Evolutionary conservation across 1,284 basidiomycete species (phyloP), one percentile per base, ranked within the genome.

Genomic region (Paramarasmius palmivorus): DNA sequence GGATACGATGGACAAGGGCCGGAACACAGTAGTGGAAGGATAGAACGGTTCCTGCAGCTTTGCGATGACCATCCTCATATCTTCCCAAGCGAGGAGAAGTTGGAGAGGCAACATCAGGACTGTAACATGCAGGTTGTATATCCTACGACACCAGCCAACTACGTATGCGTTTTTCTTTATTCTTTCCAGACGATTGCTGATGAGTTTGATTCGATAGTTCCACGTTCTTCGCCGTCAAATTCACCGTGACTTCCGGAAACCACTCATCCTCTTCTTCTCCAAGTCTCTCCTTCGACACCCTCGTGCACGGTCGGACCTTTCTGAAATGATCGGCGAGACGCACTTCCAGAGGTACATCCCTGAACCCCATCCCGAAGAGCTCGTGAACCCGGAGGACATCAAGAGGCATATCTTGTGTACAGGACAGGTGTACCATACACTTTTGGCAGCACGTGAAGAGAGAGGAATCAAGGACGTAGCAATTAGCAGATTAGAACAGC

Each of bases 81-180:
- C 61, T 98, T 88, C 85, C 97, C 97, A 4, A 85, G 86, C 1
- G 81, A 83, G 1, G 87, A 97, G 72, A 95, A 96, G 80, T 77
- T 95, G 60, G 92, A 95, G 69, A 81, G 97, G 53, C 94, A 97
- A 68, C 95, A 98, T 69, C 97, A 99, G 76, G 97, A 99, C 71
- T 96, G 94, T 73, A 99, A 99, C 72, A 95, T 99, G 94, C 96
- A 98, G 74, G 89, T 98, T 61, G 93, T 97, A 37, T 98, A 98
- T 76, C 90, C 93, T 17, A 95, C 95, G 83, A 95, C 93, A 0
- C 92, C 93, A 9, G 90, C 93, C 48, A 96, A 95, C 79, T 95
- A 95, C 71, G 87, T 90, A 64, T 59, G 83, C 70, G 15, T 5
- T 37, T 14, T n/a, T 3, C 39, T 26, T 37, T 49, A 51, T 22